Conservation (phyloP, 371 early-diverging fungal genomes). For the Globomyces sp. region DNA sequence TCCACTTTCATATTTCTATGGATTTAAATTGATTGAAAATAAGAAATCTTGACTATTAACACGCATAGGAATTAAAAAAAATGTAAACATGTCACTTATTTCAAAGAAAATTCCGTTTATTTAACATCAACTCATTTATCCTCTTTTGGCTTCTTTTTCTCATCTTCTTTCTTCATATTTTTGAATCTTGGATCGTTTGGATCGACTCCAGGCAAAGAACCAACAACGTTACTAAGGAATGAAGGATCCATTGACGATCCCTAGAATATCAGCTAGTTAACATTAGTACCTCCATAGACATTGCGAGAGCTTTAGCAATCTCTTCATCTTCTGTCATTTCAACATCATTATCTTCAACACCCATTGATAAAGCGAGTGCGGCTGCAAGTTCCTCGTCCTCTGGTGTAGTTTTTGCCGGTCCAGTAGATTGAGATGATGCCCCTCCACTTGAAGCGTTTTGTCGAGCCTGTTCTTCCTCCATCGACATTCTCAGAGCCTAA, state of each 20-base stretch:
- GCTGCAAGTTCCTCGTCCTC: constrained; percentile 57
- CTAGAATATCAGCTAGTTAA: constrained; percentile 50
- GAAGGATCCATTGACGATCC: not conserved
- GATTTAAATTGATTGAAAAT: too few relatives aligned
- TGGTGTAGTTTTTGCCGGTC: constrained; percentile 32
- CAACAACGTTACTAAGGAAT: constrained; percentile 66
- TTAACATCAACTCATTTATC: constrained; percentile 14
- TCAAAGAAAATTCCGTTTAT: too few relatives aligned
- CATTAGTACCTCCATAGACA: constrained; percentile 68
- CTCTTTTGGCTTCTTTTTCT: constrained; percentile 24
- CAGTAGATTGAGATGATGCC: constrained; percentile 40
- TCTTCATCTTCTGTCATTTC: constrained; percentile 85
- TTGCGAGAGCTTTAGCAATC: constrained; percentile 78
- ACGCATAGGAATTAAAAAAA: too few relatives aligned
- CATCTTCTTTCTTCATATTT: constrained; percentile 24
- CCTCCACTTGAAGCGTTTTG: constrained; percentile 69
- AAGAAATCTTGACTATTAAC: too few relatives aligned
- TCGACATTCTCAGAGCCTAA: constrained; percentile 89
- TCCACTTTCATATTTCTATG: too few relatives aligned
- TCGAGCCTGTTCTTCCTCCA: constrained; percentile 95
- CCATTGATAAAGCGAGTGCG: constrained; percentile 71
- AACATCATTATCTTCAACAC: constrained; percentile 66
- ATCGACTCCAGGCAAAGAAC: constrained; percentile 81
- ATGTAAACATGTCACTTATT: too few relatives aligned
- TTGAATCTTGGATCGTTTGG: constrained; percentile 85